Conservation (phyloP, 2,329 filamentous ascomycete genomes). For the Ceratocystis harringtonii region DNA sequence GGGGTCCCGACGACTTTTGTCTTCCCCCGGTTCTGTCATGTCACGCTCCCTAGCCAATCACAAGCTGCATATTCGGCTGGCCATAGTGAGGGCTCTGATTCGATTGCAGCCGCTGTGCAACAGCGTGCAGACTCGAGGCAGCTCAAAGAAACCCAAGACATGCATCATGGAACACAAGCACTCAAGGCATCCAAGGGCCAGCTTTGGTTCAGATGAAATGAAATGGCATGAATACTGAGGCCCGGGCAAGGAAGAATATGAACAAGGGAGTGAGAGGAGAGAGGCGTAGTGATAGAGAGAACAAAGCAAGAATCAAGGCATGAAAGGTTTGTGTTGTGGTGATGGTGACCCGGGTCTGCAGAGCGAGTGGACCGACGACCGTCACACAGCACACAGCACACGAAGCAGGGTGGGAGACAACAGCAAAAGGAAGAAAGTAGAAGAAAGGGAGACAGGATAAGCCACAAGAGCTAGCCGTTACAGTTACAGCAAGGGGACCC, state of each 20-base stretch:
- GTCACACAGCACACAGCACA: not conserved
- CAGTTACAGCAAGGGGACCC: not conserved
- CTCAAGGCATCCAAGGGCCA: not conserved
- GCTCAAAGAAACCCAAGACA: not conserved
- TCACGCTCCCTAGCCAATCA: not conserved
- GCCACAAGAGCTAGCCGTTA: not conserved
- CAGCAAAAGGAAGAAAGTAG: not conserved
- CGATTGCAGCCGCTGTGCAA: not conserved
- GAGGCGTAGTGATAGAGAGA: not conserved
- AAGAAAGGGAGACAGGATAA: not conserved
- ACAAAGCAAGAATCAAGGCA: not conserved
- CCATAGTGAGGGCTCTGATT: not conserved
- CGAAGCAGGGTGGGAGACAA: not conserved
- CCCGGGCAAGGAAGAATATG: too few species aligned
- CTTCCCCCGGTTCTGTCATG: not conserved
- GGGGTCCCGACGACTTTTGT: not conserved
- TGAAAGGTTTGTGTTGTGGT: not conserved
- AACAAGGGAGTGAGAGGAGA: too few species aligned
- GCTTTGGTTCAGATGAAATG: not conserved
- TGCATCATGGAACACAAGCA: slow-evolving; percentile 2
- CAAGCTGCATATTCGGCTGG: not conserved
- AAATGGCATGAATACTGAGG: not conserved
- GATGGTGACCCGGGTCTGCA: too few species aligned
- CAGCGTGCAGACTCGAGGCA: not conserved
- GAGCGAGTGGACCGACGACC: not conserved